A percentile compares a stretch with the other conserved stretches of the same genome.
Evolutionary conservation across 2,329 filamentous ascomycete species (phyloP).

Genomic region (Parastagonospora nodorum): DNA sequence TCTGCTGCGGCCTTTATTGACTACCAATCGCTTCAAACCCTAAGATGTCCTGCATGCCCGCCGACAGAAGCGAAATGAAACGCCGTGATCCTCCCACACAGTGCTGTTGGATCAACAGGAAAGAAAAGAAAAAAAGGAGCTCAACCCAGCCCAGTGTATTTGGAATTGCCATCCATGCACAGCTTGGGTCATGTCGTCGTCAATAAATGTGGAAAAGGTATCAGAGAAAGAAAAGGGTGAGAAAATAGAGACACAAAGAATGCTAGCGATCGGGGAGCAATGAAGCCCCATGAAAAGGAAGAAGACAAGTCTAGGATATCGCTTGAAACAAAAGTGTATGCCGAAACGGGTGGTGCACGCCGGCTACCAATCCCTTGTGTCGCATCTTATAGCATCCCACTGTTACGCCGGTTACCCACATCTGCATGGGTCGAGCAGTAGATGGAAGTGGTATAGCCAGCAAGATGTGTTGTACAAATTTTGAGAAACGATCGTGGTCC

Average conservation of each 20-base stretch:
- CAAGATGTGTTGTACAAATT: slow-evolving; percentile 16
- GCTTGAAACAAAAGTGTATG: slow-evolving; percentile 6
- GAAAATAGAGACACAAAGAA: slow-evolving; percentile 11
- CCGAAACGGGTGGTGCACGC: slow-evolving; percentile 16
- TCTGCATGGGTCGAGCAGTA: slow-evolving; percentile 13
- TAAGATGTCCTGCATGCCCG: slow-evolving; percentile 26
- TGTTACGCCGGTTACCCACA: slow-evolving; percentile 19
- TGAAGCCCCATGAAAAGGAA: slow-evolving; percentile 22
- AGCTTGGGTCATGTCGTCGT: slow-evolving; percentile 28
- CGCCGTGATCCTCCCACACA: slow-evolving; percentile 8
- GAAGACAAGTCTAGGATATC: slow-evolving; percentile 40
- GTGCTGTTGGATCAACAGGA: slow-evolving; percentile 1
- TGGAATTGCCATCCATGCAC: slow-evolving; percentile 10
- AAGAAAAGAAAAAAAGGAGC: slow-evolving; percentile 23
- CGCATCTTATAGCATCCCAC: slow-evolving; percentile 5
- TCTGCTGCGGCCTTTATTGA: slow-evolving; percentile 10
- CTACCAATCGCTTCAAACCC: slow-evolving; percentile 11
- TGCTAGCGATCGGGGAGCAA: slow-evolving; percentile 20
- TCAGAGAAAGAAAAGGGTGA: too few species aligned
- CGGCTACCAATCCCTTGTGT: slow-evolving; percentile 15
- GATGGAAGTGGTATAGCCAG: slow-evolving; percentile 32
- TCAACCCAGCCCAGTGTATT: slow-evolving; percentile 16
- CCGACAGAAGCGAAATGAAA: slow-evolving; percentile 15
- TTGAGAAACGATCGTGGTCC: slow-evolving; percentile 12
- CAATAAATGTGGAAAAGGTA: slow-evolving; percentile 10